A percentile compares a stretch with the other conserved stretches of the same genome.
Evolutionary conservation across 2,329 filamentous ascomycete genomes (phyloP).

Genomic region (Fusarium sp.): DNA sequence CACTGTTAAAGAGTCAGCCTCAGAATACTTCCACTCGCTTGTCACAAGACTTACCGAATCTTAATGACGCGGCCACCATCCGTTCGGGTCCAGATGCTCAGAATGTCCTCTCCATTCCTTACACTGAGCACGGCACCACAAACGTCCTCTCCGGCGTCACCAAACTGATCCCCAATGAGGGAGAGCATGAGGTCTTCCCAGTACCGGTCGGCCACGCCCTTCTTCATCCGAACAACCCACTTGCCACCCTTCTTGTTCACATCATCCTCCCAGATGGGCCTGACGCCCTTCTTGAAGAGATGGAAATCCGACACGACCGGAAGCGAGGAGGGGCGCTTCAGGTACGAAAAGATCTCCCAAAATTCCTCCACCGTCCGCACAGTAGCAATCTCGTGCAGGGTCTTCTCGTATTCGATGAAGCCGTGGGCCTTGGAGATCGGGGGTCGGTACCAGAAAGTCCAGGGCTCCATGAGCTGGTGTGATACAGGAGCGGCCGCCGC

Average conservation of each 20-base stretch:
- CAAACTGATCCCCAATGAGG: constrained; percentile 93
- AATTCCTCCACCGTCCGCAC: constrained; percentile 90
- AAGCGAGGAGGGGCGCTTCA: constrained; percentile 88
- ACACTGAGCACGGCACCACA: constrained; percentile 96
- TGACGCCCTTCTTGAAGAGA: constrained; percentile 95
- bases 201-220: constrained; percentile 94
- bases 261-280: constrained; percentile 98
- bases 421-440: constrained; percentile 95
- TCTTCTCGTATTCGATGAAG: constrained; percentile 94
- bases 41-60: constrained; percentile 76
- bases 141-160: constrained; percentile 91
- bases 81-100: constrained; percentile 97
- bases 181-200: constrained; percentile 96
- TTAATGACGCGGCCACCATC: constrained; percentile 94
- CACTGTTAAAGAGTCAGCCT: constrained; percentile 64
- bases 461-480: constrained; percentile 80
- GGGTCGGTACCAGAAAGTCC: constrained; percentile 97
- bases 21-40: background rate
- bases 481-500: constrained; percentile 56
- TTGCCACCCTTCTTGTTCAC: constrained; percentile 97
- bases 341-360: constrained; percentile 87
- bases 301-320: constrained; percentile 97
- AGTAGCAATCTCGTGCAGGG: constrained; percentile 85
- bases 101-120: constrained; percentile 93
- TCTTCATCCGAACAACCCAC: constrained; percentile 97